Conservation (phyloP, 2,329 filamentous ascomycete genomes). For the Colletotrichum karsti region DNA sequence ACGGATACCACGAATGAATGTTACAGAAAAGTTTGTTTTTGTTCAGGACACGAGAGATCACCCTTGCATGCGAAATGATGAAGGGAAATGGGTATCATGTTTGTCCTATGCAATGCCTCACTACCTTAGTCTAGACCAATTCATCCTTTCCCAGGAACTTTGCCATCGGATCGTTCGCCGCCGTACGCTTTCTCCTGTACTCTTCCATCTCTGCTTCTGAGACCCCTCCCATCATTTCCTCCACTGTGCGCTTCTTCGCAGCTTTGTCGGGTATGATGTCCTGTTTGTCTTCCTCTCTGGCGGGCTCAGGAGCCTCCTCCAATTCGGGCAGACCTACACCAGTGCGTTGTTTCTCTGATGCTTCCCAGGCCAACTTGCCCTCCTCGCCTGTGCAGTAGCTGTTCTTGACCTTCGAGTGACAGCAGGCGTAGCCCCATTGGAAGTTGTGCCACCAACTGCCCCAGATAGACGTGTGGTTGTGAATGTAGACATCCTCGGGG, state of each 20-base stretch:
- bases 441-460: constrained; percentile 98
- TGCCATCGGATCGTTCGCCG: constrained; percentile 87
- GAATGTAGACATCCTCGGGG: constrained; percentile 83
- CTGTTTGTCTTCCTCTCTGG: constrained; percentile 41
- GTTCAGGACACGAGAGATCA: background rate
- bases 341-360: constrained; percentile 70
- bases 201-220: constrained; percentile 87
- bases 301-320: constrained; percentile 32
- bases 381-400: constrained; percentile 96
- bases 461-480: constrained; percentile 94
- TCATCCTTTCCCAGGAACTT: constrained; percentile 80
- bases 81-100: constrained; percentile 29
- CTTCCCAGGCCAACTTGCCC: constrained; percentile 82
- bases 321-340: constrained; percentile 51
- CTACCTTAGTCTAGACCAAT: constrained; percentile 56
- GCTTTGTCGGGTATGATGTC: constrained; percentile 37
- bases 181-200: constrained; percentile 79
- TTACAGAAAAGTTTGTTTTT: constrained; percentile 23
- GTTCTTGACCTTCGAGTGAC: constrained; percentile 93
- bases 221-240: constrained; percentile 81
- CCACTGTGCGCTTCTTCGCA: constrained; percentile 76
- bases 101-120: constrained; percentile 18
- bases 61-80: constrained; percentile 13
- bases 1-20: constrained; percentile 30
- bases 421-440: constrained; percentile 95